phyloP scores from a whole-genome alignment of 2,329 filamentous ascomycete species.

The Penicillium palitans region DNA sequence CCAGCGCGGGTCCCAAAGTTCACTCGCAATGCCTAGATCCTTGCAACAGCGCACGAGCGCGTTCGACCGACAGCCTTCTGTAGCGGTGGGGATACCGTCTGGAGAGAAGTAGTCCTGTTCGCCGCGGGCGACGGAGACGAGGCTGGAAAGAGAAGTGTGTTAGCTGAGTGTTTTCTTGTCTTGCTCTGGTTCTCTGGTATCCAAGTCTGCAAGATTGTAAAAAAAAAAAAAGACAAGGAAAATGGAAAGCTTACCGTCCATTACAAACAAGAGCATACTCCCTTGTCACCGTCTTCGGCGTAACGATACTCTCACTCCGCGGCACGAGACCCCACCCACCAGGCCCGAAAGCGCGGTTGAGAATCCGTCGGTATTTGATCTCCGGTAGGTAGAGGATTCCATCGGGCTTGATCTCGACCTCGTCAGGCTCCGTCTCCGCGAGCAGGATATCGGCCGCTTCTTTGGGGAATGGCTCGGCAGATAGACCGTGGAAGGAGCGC shows the following conservation, averaged over 20 bases:
- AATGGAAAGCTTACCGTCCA: constrained; percentile 63
- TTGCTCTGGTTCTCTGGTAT: background rate
- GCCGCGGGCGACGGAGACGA: constrained; percentile 88
- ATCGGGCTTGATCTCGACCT: constrained; percentile 97
- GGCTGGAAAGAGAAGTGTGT: constrained; percentile 51
- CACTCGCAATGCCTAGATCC: constrained; percentile 88
- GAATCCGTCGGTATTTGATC: constrained; percentile 91
- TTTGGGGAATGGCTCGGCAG: constrained; percentile 66
- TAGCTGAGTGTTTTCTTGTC: background rate
- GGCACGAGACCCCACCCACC: constrained; percentile 95
- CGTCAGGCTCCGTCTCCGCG: constrained; percentile 64
- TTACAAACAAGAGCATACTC: constrained; percentile 91
- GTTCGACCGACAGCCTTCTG: constrained; percentile 97
- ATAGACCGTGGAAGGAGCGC: constrained; percentile 78
- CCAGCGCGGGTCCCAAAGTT: constrained; percentile 94
- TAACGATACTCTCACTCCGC: constrained; percentile 78
- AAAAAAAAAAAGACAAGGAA: background rate
- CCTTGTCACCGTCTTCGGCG: constrained; percentile 75
- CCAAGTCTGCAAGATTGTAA: background rate
- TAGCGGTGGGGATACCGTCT: constrained; percentile 88
- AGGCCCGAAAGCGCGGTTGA: constrained; percentile 89
- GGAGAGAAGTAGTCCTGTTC: constrained; percentile 92
- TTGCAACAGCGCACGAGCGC: constrained; percentile 98
- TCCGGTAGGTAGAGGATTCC: constrained; percentile 95
- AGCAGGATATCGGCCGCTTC: constrained; percentile 70